These are phyloP conservation scores for Cladosporium sp. DNA, from an alignment of 2,329 filamentous ascomycete species.

Conservation along the genomic window DNA sequence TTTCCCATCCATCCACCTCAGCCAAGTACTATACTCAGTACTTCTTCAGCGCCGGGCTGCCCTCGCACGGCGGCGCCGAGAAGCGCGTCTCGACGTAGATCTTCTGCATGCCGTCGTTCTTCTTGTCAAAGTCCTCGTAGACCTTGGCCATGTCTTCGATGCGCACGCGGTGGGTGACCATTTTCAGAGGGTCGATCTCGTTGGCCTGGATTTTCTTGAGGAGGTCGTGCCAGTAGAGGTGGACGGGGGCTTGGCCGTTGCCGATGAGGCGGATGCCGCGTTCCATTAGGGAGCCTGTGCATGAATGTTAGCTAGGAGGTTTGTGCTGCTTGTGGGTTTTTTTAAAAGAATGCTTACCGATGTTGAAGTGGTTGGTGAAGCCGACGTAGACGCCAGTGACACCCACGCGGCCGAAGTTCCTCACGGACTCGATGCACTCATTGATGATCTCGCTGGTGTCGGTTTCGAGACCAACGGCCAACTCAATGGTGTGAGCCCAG, in stretches of 20 bases:
- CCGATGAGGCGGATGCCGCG: conserved; percentile 78
- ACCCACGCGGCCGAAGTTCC: conserved; percentile 72
- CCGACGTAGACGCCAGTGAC: conserved; percentile 72
- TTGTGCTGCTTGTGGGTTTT: too few relatives aligned
- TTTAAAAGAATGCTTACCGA: conserved; percentile 56
- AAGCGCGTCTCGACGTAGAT: conserved; percentile 67
- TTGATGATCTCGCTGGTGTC: conserved; percentile 81
- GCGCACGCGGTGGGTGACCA: conserved; percentile 75
- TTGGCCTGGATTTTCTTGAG: conserved; percentile 67
- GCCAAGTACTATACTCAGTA: background rate
- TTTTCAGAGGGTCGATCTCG: conserved; percentile 73
- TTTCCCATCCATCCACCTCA: background rate
- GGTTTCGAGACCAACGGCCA: conserved; percentile 70
- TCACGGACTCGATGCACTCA: conserved; percentile 75
- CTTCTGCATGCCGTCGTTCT: conserved; percentile 77
- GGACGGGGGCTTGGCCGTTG: conserved; percentile 71
- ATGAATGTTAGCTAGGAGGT: too few relatives aligned
- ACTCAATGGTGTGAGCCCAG: conserved; percentile 63
- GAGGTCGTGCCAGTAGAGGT: conserved; percentile 82
- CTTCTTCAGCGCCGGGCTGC: conserved; percentile 45
- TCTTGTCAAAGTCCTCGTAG: conserved; percentile 68
- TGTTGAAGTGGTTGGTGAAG: conserved; percentile 78
- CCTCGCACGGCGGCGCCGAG: conserved; percentile 54
- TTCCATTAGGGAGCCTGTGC: conserved; percentile 73
- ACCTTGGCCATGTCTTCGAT: conserved; percentile 54